A percentile compares a stretch with the other conserved stretches of the same genome.
Conservation (phyloP, 208 protist species). For the Naegleria lovaniensis region DNA sequence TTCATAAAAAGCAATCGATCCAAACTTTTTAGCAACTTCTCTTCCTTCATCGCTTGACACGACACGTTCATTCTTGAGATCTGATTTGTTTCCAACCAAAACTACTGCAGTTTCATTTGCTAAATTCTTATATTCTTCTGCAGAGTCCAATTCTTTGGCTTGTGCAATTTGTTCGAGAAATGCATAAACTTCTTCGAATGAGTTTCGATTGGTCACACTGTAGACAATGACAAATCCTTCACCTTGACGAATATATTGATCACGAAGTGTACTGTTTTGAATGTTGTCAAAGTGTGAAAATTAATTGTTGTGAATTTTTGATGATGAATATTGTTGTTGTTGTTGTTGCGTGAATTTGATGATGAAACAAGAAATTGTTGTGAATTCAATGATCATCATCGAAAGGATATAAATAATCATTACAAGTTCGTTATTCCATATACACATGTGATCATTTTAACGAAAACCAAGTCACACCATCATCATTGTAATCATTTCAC, state of each 20-base stretch:
- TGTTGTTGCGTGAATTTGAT: too few species aligned
- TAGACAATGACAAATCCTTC: slow-evolving; percentile 65
- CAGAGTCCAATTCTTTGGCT: slow-evolving; percentile 46
- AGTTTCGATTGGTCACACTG: slow-evolving; percentile 39
- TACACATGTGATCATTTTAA: too few species aligned
- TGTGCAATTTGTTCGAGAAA: slow-evolving; percentile 51
- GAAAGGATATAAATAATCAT: too few species aligned
- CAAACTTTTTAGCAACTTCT: slow-evolving; percentile 26
- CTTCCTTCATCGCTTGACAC: slow-evolving; percentile 39
- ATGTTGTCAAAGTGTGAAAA: too few species aligned
- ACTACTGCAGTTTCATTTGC: slow-evolving; percentile 49
- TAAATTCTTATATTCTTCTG: neutral
- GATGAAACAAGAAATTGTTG: too few species aligned
- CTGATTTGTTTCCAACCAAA: slow-evolving; percentile 59
- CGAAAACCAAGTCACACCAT: too few species aligned
- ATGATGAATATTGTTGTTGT: too few species aligned
- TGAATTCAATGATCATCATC: too few species aligned
- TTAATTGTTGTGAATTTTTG: too few species aligned
- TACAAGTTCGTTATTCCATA: too few species aligned
- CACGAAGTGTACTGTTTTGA: slow-evolving; percentile 48
- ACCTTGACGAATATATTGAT: slow-evolving; percentile 49
- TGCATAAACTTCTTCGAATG: slow-evolving; percentile 52
- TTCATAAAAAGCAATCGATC: slow-evolving; percentile 48
- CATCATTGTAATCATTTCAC: too few species aligned
- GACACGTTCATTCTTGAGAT: slow-evolving; percentile 63